A percentile compares a stretch with the other conserved stretches of the same genome.
Evolutionary conservation across 495 filamentous ascomycete genomes (phyloP).

Genomic region (Penicillium soppii): DNA sequence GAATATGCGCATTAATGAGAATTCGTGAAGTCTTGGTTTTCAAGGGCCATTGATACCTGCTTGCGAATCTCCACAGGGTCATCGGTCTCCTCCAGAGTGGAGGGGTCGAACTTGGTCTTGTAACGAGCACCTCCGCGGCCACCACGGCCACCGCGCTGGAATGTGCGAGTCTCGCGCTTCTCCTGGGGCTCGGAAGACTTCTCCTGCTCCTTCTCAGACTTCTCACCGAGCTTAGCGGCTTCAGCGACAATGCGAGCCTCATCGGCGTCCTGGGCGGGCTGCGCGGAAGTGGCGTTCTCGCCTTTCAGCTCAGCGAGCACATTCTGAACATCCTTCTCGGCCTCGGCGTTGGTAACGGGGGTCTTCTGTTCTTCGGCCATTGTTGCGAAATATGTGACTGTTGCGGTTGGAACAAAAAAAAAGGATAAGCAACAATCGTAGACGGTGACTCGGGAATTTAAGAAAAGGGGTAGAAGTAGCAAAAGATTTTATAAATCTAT

Average conservation of each 20-base stretch:
- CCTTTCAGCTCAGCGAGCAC: constrained; percentile 48
- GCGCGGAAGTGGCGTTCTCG: constrained; percentile 27
- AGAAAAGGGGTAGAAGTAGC: not conserved
- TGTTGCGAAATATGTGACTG: constrained; percentile 10
- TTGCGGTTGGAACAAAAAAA: not conserved
- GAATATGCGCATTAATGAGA: constrained; percentile 5
- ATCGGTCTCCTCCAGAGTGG: constrained; percentile 58
- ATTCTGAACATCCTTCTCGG: constrained; percentile 48
- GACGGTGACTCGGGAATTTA: not conserved
- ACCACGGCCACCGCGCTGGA: constrained; percentile 16
- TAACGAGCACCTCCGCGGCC: constrained; percentile 25
- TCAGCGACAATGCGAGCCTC: constrained; percentile 47
- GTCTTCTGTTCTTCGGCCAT: constrained; percentile 48
- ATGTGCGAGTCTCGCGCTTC: constrained; percentile 18
- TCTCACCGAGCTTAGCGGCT: constrained; percentile 44
- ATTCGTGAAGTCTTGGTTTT: not conserved
- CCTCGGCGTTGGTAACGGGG: constrained; percentile 35
- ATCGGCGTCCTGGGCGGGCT: constrained; percentile 35
- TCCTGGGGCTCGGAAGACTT: constrained; percentile 20
- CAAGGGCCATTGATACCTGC: constrained; percentile 51
- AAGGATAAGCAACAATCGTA: constrained; percentile 2
- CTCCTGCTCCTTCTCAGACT: constrained; percentile 40
- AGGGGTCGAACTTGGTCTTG: constrained; percentile 66
- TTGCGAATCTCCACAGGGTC: constrained; percentile 77
- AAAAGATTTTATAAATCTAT: not conserved